Evolutionary conservation across 179 eudicot genomes (phyloP).

Genomic region (Spergularia azorica): DNA sequence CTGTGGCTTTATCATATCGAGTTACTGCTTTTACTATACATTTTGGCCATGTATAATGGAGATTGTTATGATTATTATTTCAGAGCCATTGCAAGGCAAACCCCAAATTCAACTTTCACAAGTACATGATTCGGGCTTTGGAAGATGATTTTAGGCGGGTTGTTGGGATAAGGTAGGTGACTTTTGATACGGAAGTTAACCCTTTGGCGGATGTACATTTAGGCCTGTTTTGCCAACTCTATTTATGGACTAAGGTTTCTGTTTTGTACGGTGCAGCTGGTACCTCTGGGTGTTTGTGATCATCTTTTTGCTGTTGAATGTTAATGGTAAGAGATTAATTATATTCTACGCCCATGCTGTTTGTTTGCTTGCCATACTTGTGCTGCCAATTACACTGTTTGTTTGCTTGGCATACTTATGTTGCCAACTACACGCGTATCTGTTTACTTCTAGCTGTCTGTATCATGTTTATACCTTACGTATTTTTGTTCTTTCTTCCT

Average conservation of each 20-base stretch:
- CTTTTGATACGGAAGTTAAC: neutral
- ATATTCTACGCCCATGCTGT: neutral
- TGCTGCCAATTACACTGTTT: no score
- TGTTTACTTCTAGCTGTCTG: no score
- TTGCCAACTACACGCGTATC: no score
- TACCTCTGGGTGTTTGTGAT: constrained; percentile 93
- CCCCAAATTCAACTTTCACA: constrained; percentile 86
- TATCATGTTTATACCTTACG: no score
- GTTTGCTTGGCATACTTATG: no score
- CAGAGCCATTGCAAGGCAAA: constrained; percentile 84
- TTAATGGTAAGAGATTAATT: constrained; percentile 52
- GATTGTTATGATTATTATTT: constrained; percentile 2
- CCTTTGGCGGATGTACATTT: neutral
- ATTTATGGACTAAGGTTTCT: constrained; percentile 15
- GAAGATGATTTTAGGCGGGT: constrained; percentile 92
- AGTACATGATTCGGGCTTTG: constrained; percentile 92
- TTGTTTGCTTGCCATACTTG: neutral
- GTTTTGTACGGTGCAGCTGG: constrained; percentile 70
- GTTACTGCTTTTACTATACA: neutral
- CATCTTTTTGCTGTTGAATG: constrained; percentile 81
- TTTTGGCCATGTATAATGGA: neutral
- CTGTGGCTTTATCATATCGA: neutral
- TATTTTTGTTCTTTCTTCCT: no score
- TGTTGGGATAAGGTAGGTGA: constrained; percentile 87
- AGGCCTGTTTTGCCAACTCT: neutral